Percentiles rank a stretch among this genome's conserved stretches.
These are phyloP conservation scores for Wickerhamiella domercqiae DNA, from an alignment of 805 yeast species.

Conservation along the genomic window DNA sequence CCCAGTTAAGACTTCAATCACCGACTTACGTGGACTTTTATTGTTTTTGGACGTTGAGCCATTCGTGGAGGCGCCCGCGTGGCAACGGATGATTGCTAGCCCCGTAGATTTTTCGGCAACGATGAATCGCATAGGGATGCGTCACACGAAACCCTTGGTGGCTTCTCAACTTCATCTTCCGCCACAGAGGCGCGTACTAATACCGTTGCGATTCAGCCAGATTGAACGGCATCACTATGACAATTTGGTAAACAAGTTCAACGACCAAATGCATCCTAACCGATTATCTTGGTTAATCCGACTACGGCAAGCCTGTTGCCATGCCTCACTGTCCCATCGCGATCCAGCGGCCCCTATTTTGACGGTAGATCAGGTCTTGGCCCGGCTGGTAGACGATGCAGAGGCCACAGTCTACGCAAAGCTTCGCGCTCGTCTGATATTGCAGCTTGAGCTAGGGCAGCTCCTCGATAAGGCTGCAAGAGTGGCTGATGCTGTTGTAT, in stretches of 20 bases:
- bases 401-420: conserved; percentile 24
- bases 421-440: conserved; percentile 15
- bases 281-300: conserved; percentile 45
- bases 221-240: conserved; percentile 77
- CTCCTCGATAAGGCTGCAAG: conserved; percentile 41
- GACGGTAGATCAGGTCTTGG: conserved; percentile 54
- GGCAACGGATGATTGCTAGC: conserved; percentile 27
- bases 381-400: conserved; percentile 45
- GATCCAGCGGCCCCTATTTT: conserved; percentile 18
- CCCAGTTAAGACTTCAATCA: conserved; percentile 52
- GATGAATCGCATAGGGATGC: conserved; percentile 40
- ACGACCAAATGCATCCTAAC: conserved; percentile 32
- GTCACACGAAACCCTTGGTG: conserved; percentile 82
- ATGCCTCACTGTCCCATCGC: conserved; percentile 29
- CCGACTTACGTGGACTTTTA: conserved; percentile 57
- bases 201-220: conserved; percentile 62
- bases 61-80: conserved; percentile 32
- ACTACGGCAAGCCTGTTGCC: conserved; percentile 70
- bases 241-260: conserved; percentile 46
- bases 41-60: conserved; percentile 57
- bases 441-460: conserved; percentile 49
- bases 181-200: conserved; percentile 51
- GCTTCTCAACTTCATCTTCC: conserved; percentile 64
- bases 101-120: conserved; percentile 34
- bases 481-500: conserved; percentile 35